Base-by-base conservation (phyloP, 345 rosid genomes). In the Rhodamnia argentea region DNA sequence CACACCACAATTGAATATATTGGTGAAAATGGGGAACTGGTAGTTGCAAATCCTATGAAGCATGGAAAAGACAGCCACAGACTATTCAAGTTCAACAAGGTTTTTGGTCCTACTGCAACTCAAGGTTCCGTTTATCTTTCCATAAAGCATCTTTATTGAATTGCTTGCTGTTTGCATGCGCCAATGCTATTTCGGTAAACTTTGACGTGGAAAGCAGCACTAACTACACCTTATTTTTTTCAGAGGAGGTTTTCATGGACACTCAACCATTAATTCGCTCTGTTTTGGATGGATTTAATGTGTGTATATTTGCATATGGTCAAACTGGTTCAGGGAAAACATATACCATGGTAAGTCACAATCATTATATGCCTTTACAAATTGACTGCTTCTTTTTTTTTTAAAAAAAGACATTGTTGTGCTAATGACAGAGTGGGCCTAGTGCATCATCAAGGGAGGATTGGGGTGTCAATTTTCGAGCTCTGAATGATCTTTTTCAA, bases 311-410 rank as follows among this genome's bases (percentile, higher is more conserved):
- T 90, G 99, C 99, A n/a, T 97, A 97, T 91, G 99, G 99, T 64
- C 99, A 97, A 93, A 97, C 99, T n/a, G 99, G 99, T 14, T 97
- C 99, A 16, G 99, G 99, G 76, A 97, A 97, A 92, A 97, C 99
- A 70, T 97, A 96, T 86, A 97, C 99, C 47, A 97, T 97, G 99
- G 99, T 96, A 88, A 42, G 88, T 20, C 53, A 75, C 81, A 83
- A 58, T 29, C 83, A 82, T 81, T 76, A 29, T 75, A 53, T 87
- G 54, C 56, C 85, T 78, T 83, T 5, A 18, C 54, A 56, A 84
- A 70, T 78, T 44, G 29, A 85, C 88, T 83, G 20, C 52, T 51
- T 85, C 12, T 85, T 85, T 82, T 83, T 86, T 55, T 75, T 82
- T 86, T 58, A 84, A 40, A 27, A 84, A 87, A 62, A 23, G 54